Conservation (phyloP, 2,329 filamentous ascomycete species). For the Neospermospora avenae region DNA sequence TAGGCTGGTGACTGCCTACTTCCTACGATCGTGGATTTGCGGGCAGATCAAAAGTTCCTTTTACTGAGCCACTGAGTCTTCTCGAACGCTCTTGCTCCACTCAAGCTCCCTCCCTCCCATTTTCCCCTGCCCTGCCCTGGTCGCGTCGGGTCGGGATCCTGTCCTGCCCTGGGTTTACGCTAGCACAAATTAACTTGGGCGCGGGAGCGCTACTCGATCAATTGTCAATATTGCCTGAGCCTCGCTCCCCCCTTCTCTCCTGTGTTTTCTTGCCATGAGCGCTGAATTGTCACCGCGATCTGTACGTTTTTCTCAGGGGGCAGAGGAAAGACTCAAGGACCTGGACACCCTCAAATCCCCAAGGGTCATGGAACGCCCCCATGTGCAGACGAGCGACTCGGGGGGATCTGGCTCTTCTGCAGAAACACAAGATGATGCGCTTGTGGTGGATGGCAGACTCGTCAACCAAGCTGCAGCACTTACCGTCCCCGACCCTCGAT, state of each 20-base stretch:
- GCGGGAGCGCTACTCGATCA: slow-evolving; percentile 16
- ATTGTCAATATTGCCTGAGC: slow-evolving; percentile 11
- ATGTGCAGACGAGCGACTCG: slow-evolving; percentile 40
- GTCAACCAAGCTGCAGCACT: slow-evolving; percentile 24
- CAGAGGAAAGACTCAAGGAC: slow-evolving; percentile 41
- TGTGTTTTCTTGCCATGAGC: slow-evolving; percentile 29
- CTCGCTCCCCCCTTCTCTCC: background rate
- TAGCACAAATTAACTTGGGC: slow-evolving; percentile 16
- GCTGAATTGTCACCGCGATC: slow-evolving; percentile 50
- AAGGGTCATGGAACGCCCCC: slow-evolving; percentile 34
- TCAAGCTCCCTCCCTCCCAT: background rate
- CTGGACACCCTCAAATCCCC: slow-evolving; percentile 42
- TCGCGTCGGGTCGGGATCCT: background rate
- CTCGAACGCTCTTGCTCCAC: too few relatives aligned
- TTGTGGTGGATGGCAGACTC: slow-evolving; percentile 15
- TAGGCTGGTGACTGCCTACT: background rate
- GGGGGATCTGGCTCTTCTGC: slow-evolving; percentile 47
- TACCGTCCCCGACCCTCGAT: slow-evolving; percentile 26
- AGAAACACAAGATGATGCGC: slow-evolving; percentile 28
- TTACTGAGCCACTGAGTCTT: too few relatives aligned
- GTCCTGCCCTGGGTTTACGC: background rate
- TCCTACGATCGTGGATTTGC: background rate
- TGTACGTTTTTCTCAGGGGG: slow-evolving; percentile 54
- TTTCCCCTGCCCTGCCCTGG: background rate
- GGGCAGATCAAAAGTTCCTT: background rate